A percentile compares a stretch with the other conserved stretches of the same genome.
phyloP scores from a whole-genome alignment of 2,329 filamentous ascomycete genomes.

The Penicillium sp. region DNA sequence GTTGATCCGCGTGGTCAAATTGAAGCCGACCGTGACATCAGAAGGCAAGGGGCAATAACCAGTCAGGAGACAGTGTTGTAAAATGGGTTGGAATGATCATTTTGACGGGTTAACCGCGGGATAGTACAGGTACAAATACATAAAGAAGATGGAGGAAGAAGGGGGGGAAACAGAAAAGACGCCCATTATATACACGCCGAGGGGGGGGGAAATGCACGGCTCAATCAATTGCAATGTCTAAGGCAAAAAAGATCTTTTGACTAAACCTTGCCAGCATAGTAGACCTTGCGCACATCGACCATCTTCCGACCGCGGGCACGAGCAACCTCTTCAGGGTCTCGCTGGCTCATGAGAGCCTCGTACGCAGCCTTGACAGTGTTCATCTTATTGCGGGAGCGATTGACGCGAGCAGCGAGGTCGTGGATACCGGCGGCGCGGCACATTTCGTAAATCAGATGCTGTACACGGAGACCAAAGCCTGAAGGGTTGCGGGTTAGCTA shows the following conservation, averaged over 20 bases:
- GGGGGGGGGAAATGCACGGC: constrained; percentile 7
- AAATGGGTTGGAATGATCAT: constrained; percentile 12
- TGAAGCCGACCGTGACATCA: too few relatives aligned
- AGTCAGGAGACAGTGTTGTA: background rate
- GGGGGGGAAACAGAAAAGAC: constrained; percentile 9
- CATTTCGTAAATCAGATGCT: constrained; percentile 90
- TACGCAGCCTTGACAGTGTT: constrained; percentile 93
- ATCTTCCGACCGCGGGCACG: constrained; percentile 87
- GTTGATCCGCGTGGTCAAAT: too few relatives aligned
- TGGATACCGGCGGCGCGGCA: constrained; percentile 78
- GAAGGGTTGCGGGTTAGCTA: background rate
- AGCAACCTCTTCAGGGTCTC: constrained; percentile 82
- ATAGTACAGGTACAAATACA: constrained; percentile 28
- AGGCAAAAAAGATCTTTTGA: background rate
- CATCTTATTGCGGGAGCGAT: constrained; percentile 88
- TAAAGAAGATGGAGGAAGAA: constrained; percentile 20
- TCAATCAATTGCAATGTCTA: constrained; percentile 8
- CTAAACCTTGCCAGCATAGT: constrained; percentile 76
- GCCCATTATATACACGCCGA: constrained; percentile 23
- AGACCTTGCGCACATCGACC: constrained; percentile 93
- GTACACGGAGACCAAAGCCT: constrained; percentile 93
- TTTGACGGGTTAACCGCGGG: constrained; percentile 10
- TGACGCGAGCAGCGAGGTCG: constrained; percentile 77
- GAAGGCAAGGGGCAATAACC: too few relatives aligned
- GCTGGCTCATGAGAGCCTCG: constrained; percentile 74